Evolutionary conservation across 2,329 filamentous ascomycete species (phyloP), one percentile per base, ranked within the genome.

Genomic region (Periconia macrospinosa): DNA sequence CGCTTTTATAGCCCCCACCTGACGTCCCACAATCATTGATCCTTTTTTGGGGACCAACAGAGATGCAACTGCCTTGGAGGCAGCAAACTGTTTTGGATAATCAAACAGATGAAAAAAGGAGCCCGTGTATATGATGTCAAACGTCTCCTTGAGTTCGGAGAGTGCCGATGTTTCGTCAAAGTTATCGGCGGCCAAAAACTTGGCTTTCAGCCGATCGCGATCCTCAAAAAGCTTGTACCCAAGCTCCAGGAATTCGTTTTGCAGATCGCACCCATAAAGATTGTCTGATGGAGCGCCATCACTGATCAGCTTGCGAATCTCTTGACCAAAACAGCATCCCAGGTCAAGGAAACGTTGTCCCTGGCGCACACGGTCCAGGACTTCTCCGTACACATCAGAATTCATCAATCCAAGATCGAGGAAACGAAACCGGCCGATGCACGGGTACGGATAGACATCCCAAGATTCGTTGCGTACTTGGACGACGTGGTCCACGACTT

Each of bases 101-200:
- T 61, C 63, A 56, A 74, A 78, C 11, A 76, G 67, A 53, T 79
- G 76, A 50, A 78, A 74, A 53, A 78, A 76, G 0, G 71, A 71
- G n/a, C 68, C 70, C 0, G 72, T 60, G 44, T 75, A 75, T n/a
- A 78, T 54, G 17, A 78, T 71, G 40, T 76, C 70, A 6, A 78
- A 52, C 13, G 69, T 30, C 14, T 63, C 65, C 2, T 62, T 57
- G 7, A 76, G 47, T 0, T 62, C 49, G 3, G 60, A 52, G 6
- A 74, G 59, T 8, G 60, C 45, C 1, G 71, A 72, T 11, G 63
- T 48, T 8, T 59, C 30, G 11, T 68, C 66, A 42, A 83, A 66
- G 54, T 84, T 70, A 55, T 84, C 78, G 19, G 80, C 82, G 1
- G 76, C 62, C 30, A 86, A 69, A 56, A 86, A 84, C 1, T 73